Evolutionary conservation across 1,139 yeast species (phyloP).

Genomic region (Debaryomyces robertsiae): DNA sequence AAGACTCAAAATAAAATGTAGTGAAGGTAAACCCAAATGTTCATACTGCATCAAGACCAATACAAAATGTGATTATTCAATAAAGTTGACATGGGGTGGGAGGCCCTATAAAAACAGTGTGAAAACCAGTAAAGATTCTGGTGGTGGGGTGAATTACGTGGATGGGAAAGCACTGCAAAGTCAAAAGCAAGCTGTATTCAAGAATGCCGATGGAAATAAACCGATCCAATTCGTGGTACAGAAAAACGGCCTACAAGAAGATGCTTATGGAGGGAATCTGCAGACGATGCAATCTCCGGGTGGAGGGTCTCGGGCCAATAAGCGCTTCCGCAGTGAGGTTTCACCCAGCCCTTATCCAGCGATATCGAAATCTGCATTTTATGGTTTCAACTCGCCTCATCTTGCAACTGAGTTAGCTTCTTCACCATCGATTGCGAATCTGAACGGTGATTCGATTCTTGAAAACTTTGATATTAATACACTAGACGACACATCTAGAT

Average conservation of each 20-base stretch:
- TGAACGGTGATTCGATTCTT: neutral
- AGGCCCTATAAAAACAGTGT: slow-evolving; percentile 55
- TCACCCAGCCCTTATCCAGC: neutral
- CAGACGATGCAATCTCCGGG: neutral
- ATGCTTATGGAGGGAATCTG: neutral
- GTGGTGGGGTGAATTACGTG: neutral
- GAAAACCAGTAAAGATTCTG: slow-evolving; percentile 27
- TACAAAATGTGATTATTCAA: slow-evolving; percentile 61
- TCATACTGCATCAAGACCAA: slow-evolving; percentile 54
- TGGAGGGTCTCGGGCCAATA: neutral
- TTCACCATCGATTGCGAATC: neutral
- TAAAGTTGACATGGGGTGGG: slow-evolving; percentile 78
- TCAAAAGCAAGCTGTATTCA: neutral
- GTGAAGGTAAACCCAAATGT: slow-evolving; percentile 68
- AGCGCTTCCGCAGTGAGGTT: neutral
- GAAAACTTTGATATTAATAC: neutral
- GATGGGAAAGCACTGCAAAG: neutral
- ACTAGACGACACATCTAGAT: neutral
- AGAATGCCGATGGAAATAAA: neutral
- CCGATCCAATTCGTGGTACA: neutral
- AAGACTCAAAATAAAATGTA: slow-evolving; percentile 70
- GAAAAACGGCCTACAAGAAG: neutral
- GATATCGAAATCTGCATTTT: neutral
- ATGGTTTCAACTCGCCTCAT: neutral
- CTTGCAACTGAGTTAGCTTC: neutral